Percentiles rank a stretch among this genome's conserved stretches.
Evolutionary conservation across 148 eudicot species (phyloP).

Genomic region (Chenopodium quinoa): DNA sequence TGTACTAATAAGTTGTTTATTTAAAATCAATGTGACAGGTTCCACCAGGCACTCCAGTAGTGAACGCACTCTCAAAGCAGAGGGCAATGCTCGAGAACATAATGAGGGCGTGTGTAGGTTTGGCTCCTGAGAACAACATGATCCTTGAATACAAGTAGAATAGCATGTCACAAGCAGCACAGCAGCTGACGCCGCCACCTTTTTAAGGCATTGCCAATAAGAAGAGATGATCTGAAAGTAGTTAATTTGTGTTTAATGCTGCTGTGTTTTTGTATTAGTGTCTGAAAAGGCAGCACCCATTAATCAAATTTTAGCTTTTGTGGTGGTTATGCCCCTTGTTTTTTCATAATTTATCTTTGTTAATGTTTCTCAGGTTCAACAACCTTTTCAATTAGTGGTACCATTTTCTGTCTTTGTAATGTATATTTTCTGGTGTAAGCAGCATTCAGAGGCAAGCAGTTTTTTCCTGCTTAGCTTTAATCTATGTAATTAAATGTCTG

Average conservation of each 20-base stretch:
- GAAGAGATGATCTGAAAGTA: slow-evolving; percentile 22
- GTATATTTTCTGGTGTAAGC: slow-evolving; percentile 11
- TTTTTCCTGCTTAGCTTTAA: slow-evolving; percentile 22
- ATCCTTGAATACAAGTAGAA: slow-evolving; percentile 85
- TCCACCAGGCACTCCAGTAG: slow-evolving; percentile 98
- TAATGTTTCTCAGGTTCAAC: not conserved
- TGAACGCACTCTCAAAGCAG: slow-evolving; percentile 93
- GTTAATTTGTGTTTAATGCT: slow-evolving; percentile 1
- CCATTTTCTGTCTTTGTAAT: not conserved
- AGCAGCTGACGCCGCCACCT: not conserved
- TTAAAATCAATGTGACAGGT: slow-evolving; percentile 46
- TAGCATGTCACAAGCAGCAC: slow-evolving; percentile 2
- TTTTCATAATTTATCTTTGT: not conserved
- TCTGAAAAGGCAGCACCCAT: slow-evolving; percentile 18
- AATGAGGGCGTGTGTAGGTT: slow-evolving; percentile 91
- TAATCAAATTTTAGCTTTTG: slow-evolving; percentile 17
- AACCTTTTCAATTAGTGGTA: not conserved
- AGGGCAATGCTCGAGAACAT: slow-evolving; percentile 99
- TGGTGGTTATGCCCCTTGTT: not conserved
- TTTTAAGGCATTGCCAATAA: slow-evolving; percentile 21
- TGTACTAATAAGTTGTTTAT: not conserved
- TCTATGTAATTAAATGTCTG: slow-evolving; percentile 19
- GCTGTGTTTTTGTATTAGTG: slow-evolving; percentile 12
- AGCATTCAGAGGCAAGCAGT: slow-evolving; percentile 15
- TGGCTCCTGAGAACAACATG: slow-evolving; percentile 99